These are phyloP conservation scores for Bipolaris bicolor DNA, from an alignment of 2,329 filamentous ascomycete species.

Conservation along the genomic window DNA sequence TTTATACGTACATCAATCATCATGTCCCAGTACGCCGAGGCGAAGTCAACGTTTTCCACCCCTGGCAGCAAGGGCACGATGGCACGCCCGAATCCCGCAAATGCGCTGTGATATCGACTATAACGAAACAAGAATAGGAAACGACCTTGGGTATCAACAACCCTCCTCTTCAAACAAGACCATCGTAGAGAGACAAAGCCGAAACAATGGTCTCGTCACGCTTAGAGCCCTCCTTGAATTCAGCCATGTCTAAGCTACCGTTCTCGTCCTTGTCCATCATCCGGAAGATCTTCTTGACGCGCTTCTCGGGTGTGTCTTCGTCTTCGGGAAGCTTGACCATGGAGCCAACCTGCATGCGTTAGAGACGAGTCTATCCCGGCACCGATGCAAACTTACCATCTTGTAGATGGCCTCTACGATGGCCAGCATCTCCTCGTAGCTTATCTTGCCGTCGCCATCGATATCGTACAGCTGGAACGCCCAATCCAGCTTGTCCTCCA, in stretches of 20 bases:
- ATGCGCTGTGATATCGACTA: slow-evolving; percentile 51
- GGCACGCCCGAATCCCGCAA: slow-evolving; percentile 38
- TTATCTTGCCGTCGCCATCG: slow-evolving; percentile 98
- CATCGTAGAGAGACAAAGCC: slow-evolving; percentile 93
- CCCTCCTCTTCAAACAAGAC: slow-evolving; percentile 70
- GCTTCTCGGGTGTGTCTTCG: slow-evolving; percentile 98
- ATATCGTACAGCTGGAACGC: slow-evolving; percentile 99
- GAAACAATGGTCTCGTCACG: slow-evolving; percentile 99
- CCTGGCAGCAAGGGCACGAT: slow-evolving; percentile 41
- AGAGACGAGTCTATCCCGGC: slow-evolving; percentile 12
- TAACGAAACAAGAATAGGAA: slow-evolving; percentile 38
- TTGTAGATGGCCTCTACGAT: slow-evolving; percentile 99
- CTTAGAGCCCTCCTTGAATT: slow-evolving; percentile 99
- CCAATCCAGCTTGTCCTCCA: slow-evolving; percentile 99
- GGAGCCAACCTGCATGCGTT: slow-evolving; percentile 76
- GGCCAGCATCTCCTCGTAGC: slow-evolving; percentile 97
- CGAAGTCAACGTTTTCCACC: slow-evolving; percentile 36
- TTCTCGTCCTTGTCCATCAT: slow-evolving; percentile 99
- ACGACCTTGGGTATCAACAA: slow-evolving; percentile 31
- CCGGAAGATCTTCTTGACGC: slow-evolving; percentile 95
- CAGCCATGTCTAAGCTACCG: slow-evolving; percentile 92
- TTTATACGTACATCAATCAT: slow-evolving; percentile 47
- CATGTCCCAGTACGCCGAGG: slow-evolving; percentile 42
- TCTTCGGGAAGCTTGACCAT: slow-evolving; percentile 99
- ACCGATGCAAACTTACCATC: slow-evolving; percentile 70